Evolutionary conservation across 352 stramenopile species (phyloP).

Genomic region (Phytophthora pinifolia): DNA sequence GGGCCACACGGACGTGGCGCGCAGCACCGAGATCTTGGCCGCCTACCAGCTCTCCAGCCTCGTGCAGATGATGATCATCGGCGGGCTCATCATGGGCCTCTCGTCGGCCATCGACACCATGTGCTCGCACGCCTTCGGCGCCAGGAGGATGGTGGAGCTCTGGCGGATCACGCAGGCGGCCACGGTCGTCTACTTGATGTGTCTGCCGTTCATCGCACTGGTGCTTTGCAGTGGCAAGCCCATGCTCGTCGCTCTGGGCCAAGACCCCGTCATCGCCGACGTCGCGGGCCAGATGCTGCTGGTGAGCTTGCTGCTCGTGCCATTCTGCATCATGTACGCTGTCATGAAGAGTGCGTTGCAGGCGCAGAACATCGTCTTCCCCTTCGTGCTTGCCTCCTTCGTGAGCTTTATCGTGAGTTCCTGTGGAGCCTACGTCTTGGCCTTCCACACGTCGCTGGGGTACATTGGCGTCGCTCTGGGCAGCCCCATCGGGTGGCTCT

Average conservation of each 20-base stretch:
- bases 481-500: slow-evolving; percentile 41
- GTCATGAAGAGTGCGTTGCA: slow-evolving; percentile 59
- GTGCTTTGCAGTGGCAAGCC: slow-evolving; percentile 45
- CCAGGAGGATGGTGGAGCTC: slow-evolving; percentile 51
- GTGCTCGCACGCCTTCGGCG: slow-evolving; percentile 68
- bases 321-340: slow-evolving; percentile 50
- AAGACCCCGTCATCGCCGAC: slow-evolving; percentile 46
- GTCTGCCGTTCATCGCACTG: slow-evolving; percentile 35
- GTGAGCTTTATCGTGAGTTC: slow-evolving; percentile 42
- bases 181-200: slow-evolving; percentile 47
- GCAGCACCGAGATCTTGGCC: slow-evolving; percentile 57
- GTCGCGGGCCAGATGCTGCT: slow-evolving; percentile 46
- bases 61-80: slow-evolving; percentile 56
- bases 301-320: slow-evolving; percentile 35
- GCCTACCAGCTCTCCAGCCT: slow-evolving; percentile 53
- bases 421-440: slow-evolving; percentile 48
- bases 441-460: slow-evolving; percentile 51
- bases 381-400: slow-evolving; percentile 45
- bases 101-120: slow-evolving; percentile 65
- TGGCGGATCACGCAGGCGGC: slow-evolving; percentile 66
- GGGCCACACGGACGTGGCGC: slow-evolving; percentile 45
- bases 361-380: slow-evolving; percentile 65
- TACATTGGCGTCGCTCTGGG: slow-evolving; percentile 62
- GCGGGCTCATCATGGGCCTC: slow-evolving; percentile 48
- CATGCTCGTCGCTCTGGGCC: slow-evolving; percentile 51